Percentiles rank a stretch among this genome's conserved stretches.
Conservation (phyloP, 2,329 filamentous ascomycete species). For the Trichoderma polysporum region DNA sequence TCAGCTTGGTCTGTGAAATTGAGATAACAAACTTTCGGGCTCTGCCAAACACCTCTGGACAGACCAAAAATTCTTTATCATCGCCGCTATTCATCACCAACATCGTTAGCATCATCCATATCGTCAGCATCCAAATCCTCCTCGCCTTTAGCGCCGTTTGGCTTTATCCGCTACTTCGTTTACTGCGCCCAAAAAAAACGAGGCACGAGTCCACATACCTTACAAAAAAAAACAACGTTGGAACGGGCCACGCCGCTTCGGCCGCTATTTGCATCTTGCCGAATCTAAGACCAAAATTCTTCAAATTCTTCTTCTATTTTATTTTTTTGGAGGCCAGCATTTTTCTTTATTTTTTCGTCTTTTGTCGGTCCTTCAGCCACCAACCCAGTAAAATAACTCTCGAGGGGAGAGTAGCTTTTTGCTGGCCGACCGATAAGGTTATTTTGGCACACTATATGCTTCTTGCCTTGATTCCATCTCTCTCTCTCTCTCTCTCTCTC, state of each 20-base stretch:
- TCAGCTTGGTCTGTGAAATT: background rate
- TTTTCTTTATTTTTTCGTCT: background rate
- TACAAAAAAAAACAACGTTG: background rate
- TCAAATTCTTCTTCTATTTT: background rate
- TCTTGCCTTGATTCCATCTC: background rate
- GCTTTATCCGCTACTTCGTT: background rate
- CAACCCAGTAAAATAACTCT: background rate
- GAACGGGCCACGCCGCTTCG: constrained; percentile 17
- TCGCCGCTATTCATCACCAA: background rate
- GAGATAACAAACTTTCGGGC: background rate
- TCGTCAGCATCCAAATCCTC: background rate
- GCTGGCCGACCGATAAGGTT: background rate
- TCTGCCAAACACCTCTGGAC: background rate
- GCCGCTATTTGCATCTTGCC: constrained; percentile 11
- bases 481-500: no score
- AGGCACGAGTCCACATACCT: background rate
- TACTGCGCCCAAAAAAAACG: background rate
- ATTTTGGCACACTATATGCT: background rate
- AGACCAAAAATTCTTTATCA: no score
- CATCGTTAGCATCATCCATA: background rate
- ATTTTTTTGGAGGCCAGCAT: background rate
- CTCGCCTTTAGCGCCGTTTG: background rate
- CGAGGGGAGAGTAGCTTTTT: background rate
- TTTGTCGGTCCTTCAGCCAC: background rate
- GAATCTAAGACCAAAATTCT: constrained; percentile 4